Percentiles rank a stretch among this genome's conserved stretches.
These are phyloP conservation scores for Litsea cubeba DNA, from an alignment of 164 flowering plant genomes.

Conservation along the genomic window DNA sequence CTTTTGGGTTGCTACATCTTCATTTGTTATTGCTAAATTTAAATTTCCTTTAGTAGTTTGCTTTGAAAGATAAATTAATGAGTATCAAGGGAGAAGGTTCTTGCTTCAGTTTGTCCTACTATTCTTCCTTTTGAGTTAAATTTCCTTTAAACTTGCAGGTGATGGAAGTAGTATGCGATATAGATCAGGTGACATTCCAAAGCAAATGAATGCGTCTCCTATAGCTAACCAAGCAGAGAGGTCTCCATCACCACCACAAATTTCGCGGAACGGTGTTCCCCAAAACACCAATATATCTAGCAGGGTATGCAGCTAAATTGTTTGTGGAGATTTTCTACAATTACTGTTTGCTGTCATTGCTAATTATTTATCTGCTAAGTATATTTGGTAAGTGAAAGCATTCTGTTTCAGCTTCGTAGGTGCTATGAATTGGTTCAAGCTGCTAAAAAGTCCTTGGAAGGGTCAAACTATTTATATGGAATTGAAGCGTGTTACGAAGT, in stretches of 20 bases:
- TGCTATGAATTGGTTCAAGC: constrained; percentile 54
- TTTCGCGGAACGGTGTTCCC: constrained; percentile 20
- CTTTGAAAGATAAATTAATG: no score
- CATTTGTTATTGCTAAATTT: no score
- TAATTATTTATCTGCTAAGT: neutral
- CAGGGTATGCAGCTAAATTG: constrained; percentile 31
- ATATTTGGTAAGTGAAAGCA: neutral
- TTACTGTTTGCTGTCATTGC: neutral
- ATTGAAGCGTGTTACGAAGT: constrained; percentile 92
- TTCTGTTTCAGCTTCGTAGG: constrained; percentile 20
- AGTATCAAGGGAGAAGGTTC: no score
- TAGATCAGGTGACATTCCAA: constrained; percentile 54
- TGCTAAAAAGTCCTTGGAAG: constrained; percentile 59
- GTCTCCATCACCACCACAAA: constrained; percentile 18
- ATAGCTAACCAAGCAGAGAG: constrained; percentile 30
- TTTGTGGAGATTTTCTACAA: neutral
- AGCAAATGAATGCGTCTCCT: constrained; percentile 43
- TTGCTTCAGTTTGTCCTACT: no score
- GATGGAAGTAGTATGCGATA: constrained; percentile 43
- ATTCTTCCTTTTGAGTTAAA: neutral
- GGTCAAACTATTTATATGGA: constrained; percentile 46
- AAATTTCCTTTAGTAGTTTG: no score
- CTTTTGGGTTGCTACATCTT: no score
- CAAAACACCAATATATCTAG: constrained; percentile 21
- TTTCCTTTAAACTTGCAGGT: constrained; percentile 32